A percentile compares a stretch with the other conserved stretches of the same genome.
Conservation (phyloP, 2,329 filamentous ascomycete species). For the Nemania bipapillata region DNA sequence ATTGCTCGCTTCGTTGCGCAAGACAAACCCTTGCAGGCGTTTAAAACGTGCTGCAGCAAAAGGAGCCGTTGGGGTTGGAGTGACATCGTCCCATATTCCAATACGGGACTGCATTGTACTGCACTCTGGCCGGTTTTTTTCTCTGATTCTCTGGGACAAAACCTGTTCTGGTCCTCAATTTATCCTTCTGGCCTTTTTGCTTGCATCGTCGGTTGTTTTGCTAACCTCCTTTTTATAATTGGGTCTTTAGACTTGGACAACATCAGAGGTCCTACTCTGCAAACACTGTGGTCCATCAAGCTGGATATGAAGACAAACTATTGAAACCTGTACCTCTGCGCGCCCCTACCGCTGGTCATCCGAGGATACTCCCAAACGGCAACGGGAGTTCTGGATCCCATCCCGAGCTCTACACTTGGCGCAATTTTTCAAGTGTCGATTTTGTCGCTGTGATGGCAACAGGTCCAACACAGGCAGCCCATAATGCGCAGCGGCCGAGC, state of each 20-base stretch:
- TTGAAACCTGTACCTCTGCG: slow-evolving; percentile 38
- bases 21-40: slow-evolving; percentile 11
- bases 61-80: slow-evolving; percentile 12
- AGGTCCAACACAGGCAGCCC: slow-evolving; percentile 37
- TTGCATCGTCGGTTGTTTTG: slow-evolving; percentile 25
- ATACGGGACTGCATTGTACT: not conserved
- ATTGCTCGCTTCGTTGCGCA: slow-evolving; percentile 15
- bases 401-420: slow-evolving; percentile 37
- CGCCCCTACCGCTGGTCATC: slow-evolving; percentile 3
- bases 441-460: slow-evolving; percentile 32
- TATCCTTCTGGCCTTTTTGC: slow-evolving; percentile 27
- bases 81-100: slow-evolving; percentile 15
- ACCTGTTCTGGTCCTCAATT: slow-evolving; percentile 44
- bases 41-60: slow-evolving; percentile 8
- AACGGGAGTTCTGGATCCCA: slow-evolving; percentile 38
- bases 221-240: slow-evolving; percentile 43
- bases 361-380: slow-evolving; percentile 36
- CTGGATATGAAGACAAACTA: slow-evolving; percentile 42
- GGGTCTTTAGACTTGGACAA: slow-evolving; percentile 38
- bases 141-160: slow-evolving; percentile 6
- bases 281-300: slow-evolving; percentile 38
- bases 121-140: slow-evolving; percentile 29
- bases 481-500: slow-evolving; percentile 40
- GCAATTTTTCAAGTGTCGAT: slow-evolving; percentile 31
- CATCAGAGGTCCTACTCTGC: slow-evolving; percentile 46